Evolutionary conservation across 805 yeast genomes (phyloP).

Genomic region (Candida maris): DNA sequence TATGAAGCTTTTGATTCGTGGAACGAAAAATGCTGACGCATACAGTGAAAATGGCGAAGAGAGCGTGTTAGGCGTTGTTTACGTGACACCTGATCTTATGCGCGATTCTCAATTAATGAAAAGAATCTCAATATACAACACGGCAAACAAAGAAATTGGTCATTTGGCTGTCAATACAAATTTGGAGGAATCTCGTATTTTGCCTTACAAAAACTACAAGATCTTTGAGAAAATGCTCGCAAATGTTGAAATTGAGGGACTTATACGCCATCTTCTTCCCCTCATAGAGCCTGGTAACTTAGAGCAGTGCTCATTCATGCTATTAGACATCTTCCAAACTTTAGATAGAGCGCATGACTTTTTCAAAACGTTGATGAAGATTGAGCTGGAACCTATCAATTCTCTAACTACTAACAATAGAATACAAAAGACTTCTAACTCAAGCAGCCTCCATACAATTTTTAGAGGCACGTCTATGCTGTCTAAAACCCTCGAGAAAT

Average conservation of each 20-base stretch:
- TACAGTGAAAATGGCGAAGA: constrained; percentile 30
- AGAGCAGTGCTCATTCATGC: constrained; percentile 53
- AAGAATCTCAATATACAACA: constrained; percentile 19
- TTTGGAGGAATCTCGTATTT: constrained; percentile 50
- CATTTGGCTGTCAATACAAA: constrained; percentile 50
- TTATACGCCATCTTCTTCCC: constrained; percentile 46
- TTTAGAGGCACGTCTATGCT: constrained; percentile 85
- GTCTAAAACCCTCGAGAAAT: constrained; percentile 76
- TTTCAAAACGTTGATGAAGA: constrained; percentile 65
- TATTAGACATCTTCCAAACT: constrained; percentile 73
- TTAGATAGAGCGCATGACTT: constrained; percentile 65
- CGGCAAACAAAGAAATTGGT: constrained; percentile 47
- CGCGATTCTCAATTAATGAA: constrained; percentile 25
- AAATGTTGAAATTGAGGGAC: constrained; percentile 47
- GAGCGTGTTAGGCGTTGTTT: constrained; percentile 49
- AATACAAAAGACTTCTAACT: constrained; percentile 30
- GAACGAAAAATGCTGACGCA: constrained; percentile 10
- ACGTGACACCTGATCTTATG: constrained; percentile 50
- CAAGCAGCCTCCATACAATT: constrained; percentile 53
- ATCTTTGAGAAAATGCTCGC: constrained; percentile 59
- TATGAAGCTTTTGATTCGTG: constrained; percentile 45
- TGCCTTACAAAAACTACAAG: constrained; percentile 58
- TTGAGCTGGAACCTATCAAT: constrained; percentile 55
- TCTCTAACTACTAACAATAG: constrained; percentile 41
- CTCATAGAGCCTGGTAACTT: constrained; percentile 33